Conservation (phyloP, 202 grass and related monocot species). For the Schoenoplectus tabernaemontani region DNA sequence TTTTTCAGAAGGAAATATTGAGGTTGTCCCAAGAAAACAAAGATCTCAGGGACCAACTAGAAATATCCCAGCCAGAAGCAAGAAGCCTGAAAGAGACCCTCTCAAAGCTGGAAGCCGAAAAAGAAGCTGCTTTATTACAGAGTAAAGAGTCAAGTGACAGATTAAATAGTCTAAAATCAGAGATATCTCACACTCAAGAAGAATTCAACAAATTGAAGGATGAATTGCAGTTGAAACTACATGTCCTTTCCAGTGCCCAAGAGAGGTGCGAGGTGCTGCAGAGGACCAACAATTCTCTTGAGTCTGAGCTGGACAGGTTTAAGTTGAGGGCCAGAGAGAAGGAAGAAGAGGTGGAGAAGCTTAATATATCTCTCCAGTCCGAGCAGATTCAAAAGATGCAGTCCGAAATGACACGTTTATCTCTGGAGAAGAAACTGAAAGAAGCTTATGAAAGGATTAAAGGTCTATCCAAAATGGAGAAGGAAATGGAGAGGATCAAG, state of each 20-base stretch:
- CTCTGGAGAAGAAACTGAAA: conserved; percentile 59
- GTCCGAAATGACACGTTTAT: conserved; percentile 50
- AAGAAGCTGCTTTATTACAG: conserved; percentile 48
- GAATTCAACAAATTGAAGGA: conserved; percentile 72
- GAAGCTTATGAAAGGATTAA: conserved; percentile 61
- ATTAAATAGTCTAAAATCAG: conserved; percentile 49
- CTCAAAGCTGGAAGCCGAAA: conserved; percentile 49
- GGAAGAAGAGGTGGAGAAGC: conserved; percentile 71
- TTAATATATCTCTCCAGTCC: conserved; percentile 73
- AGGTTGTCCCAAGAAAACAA: conserved; percentile 75
- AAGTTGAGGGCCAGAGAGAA: conserved; percentile 56
- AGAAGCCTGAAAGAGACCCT: conserved; percentile 44
- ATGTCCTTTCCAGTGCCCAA: conserved; percentile 48
- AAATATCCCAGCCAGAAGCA: conserved; percentile 48
- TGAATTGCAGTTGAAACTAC: conserved; percentile 54
- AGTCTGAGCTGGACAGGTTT: conserved; percentile 54
- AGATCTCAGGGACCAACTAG: conserved; percentile 62
- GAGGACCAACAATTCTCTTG: conserved; percentile 51
- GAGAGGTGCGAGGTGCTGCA: conserved; percentile 48
- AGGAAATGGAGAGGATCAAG: conserved; percentile 55
- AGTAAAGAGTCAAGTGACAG: conserved; percentile 55
- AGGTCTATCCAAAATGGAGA: conserved; percentile 41
- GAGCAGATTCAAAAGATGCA: conserved; percentile 72
- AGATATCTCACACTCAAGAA: conserved; percentile 70
- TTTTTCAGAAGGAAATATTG: conserved; percentile 76